A percentile compares a stretch with the other conserved stretches of the same genome.
phyloP scores from a whole-genome alignment of 345 rosid species.

The Lepidium africanum region DNA sequence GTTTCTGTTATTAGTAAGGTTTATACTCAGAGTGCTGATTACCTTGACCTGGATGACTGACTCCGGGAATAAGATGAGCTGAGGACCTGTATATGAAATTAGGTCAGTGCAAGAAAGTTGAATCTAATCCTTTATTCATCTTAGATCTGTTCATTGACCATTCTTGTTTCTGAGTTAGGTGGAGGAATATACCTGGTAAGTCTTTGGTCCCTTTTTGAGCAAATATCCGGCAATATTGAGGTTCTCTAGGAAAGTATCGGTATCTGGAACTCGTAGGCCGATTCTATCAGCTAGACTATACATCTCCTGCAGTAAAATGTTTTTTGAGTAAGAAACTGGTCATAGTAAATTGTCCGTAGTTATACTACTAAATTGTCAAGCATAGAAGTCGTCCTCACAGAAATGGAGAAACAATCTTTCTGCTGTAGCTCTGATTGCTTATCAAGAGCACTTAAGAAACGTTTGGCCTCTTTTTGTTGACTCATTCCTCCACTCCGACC shows the following conservation, averaged over 20 bases:
- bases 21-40: constrained; percentile 11
- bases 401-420: constrained; percentile 76
- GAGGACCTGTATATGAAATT: constrained; percentile 55
- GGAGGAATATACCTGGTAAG: constrained; percentile 61
- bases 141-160: not conserved
- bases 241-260: constrained; percentile 79
- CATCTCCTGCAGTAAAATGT: constrained; percentile 55
- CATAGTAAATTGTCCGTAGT: not conserved
- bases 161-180: not conserved
- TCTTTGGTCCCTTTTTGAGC: constrained; percentile 89
- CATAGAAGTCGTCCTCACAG: constrained; percentile 41
- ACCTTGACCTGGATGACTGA: constrained; percentile 62
- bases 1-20: not conserved
- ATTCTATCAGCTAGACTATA: constrained; percentile 91
- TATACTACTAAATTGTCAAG: not conserved
- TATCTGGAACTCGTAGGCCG: constrained; percentile 79
- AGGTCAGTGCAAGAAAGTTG: not conserved
- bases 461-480: constrained; percentile 91
- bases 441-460: constrained; percentile 81
- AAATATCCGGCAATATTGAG: constrained; percentile 79
- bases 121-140: not conserved
- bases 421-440: constrained; percentile 83
- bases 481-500: constrained; percentile 98
- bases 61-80: constrained; percentile 76
- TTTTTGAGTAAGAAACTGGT: not conserved